Conservation (phyloP, 257 asterid species). For the Parsonsia alboflavescens region DNA sequence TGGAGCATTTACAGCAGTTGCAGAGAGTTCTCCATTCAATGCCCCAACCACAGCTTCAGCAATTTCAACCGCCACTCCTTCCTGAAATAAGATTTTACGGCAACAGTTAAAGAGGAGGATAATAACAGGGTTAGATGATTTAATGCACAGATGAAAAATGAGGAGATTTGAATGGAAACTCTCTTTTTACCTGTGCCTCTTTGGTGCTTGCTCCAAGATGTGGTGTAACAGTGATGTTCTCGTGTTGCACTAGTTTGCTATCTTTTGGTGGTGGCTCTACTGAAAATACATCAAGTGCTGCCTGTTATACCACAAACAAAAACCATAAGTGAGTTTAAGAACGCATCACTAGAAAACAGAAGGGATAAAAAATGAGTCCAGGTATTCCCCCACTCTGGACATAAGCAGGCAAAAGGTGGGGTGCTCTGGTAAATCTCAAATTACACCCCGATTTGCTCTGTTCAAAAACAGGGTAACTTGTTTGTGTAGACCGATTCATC, state of each 20-base stretch:
- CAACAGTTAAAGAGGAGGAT: background rate
- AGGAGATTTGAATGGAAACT: background rate
- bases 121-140: background rate
- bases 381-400: background rate
- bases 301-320: conserved; percentile 39
- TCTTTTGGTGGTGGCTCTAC: conserved; percentile 84
- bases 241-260: conserved; percentile 78
- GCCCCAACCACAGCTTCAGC: conserved; percentile 99
- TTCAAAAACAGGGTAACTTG: background rate
- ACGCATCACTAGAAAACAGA: background rate
- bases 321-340: conserved; percentile 3
- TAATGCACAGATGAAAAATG: background rate
- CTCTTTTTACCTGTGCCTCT: conserved; percentile 80
- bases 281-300: conserved; percentile 90
- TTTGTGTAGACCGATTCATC: too few relatives aligned
- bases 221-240: conserved; percentile 89
- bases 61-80: conserved; percentile 97
- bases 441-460: background rate
- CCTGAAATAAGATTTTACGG: conserved; percentile 36
- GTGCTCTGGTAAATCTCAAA: background rate
- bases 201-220: conserved; percentile 99
- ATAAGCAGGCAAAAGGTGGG: too few relatives aligned
- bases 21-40: conserved; percentile 85
- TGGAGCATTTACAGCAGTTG: conserved; percentile 98
- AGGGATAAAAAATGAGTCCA: background rate